Base-by-base conservation (phyloP, 495 filamentous ascomycete species). In the Aspergillus affinis region DNA sequence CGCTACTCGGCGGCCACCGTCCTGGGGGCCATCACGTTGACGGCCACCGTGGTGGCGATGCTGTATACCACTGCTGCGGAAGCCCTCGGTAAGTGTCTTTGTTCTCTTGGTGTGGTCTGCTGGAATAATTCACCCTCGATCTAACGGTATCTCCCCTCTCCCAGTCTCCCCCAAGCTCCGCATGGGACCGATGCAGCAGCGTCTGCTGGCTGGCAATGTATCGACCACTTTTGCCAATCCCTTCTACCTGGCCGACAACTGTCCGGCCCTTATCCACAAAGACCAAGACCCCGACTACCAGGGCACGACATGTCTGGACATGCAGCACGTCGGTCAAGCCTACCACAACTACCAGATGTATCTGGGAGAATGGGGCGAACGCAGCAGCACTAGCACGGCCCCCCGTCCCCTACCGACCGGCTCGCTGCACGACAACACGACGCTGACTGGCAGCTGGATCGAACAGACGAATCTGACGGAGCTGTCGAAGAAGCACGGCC, bases 1-100 rank as follows among this genome's bases (percentile, higher is more conserved):
- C 78, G 80, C 20, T 84, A 86, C 61, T 86, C 86, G 2, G 86
- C 74, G 0, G 55, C 82, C 10, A 84, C 86, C 3, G 61, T 86
- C 2, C 71, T 91, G 17, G 89, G 89, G 0, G 51, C 70, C 0
- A 67, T 90, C 4, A 76, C 84, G 0, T 65, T 92, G 56, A 69
- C 81, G 29, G 84, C 82, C 3, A 82, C 89, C 0, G 48, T 91
- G 23, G 76, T 82, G 3, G 82, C 86, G 9, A 84, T 87, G 74
- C 70, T 91, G 8, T 93, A 91, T 65, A 90, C 88, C 2, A 89
- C 89, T 8, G 89, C 89, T 0, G 86, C 87, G 0, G 85, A 90
- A 63, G 85, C 88, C 4, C 66, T 92, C 54, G 79, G 80, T 82
- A 59, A 51, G 67, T 55, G 3, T 0, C 20, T 49, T 6, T n/a